Evolutionary conservation across 2,329 filamentous ascomycete genomes (phyloP).

Genomic region (Neonectria coccinea): DNA sequence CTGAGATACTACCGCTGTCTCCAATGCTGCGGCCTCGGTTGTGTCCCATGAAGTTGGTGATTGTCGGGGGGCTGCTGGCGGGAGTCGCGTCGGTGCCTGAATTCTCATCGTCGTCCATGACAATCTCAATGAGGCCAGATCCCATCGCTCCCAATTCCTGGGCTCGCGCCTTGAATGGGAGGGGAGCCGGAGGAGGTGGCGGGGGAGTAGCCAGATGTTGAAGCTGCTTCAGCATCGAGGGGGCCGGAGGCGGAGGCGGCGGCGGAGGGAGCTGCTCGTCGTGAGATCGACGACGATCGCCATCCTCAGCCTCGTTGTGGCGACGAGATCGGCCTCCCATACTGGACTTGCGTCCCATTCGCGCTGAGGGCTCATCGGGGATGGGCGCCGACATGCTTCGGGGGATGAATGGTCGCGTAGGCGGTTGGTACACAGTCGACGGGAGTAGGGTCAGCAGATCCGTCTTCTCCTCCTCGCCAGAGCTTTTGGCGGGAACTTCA

Average conservation of each 20-base stretch:
- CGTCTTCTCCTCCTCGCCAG: conserved; percentile 44
- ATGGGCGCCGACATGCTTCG: conserved; percentile 72
- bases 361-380: conserved; percentile 53
- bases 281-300: conserved; percentile 59
- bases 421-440: conserved; percentile 71
- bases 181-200: conserved; percentile 70
- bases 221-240: conserved; percentile 70
- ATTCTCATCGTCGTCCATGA: conserved; percentile 70
- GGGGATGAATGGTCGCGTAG: conserved; percentile 60
- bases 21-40: conserved; percentile 68
- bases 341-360: conserved; percentile 52
- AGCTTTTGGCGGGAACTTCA: conserved; percentile 43
- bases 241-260: conserved; percentile 62
- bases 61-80: conserved; percentile 54
- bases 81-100: conserved; percentile 39
- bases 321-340: conserved; percentile 55
- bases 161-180: conserved; percentile 58
- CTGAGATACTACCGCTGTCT: conserved; percentile 63
- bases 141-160: conserved; percentile 60
- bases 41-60: conserved; percentile 55
- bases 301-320: conserved; percentile 60
- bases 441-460: conserved; percentile 63
- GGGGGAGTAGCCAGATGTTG: conserved; percentile 71
- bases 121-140: conserved; percentile 73
- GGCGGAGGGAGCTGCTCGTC: conserved; percentile 64